phyloP scores from a whole-genome alignment of 1,284 basidiomycete species.

The Pyrrhoderma lamaoense region DNA sequence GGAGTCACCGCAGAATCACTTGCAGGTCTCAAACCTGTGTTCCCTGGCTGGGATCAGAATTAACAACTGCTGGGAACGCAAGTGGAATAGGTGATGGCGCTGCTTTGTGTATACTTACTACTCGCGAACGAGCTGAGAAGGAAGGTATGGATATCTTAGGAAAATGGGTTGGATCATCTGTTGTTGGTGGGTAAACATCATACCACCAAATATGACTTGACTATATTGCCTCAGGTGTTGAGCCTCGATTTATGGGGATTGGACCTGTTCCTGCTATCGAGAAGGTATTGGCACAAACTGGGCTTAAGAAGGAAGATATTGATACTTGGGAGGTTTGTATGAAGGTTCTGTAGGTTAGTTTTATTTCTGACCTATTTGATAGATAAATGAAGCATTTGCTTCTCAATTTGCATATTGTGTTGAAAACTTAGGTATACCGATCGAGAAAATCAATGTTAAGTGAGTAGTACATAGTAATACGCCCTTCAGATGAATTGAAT shows the following conservation, averaged over 20 bases:
- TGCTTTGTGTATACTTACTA: conserved; percentile 82
- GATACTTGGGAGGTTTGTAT: conserved; percentile 77
- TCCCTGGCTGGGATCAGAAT: conserved; percentile 70
- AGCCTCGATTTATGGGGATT: conserved; percentile 83
- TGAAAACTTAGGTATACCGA: conserved; percentile 62
- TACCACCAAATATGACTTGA: conserved; percentile 8
- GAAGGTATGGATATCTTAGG: conserved; percentile 83
- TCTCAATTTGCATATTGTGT: conserved; percentile 83
- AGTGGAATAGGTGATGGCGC: conserved; percentile 95
- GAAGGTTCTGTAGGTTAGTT: conserved; percentile 32
- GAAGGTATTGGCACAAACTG: conserved; percentile 65
- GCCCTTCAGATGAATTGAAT: background rate
- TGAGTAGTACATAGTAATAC: conserved; percentile 27
- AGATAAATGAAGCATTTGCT: conserved; percentile 79
- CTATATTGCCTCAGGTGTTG: conserved; percentile 51
- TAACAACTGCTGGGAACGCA: conserved; percentile 77
- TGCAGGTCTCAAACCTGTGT: conserved; percentile 61
- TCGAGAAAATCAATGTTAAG: conserved; percentile 84
- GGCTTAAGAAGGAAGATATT: conserved; percentile 76
- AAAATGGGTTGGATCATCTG: conserved; percentile 79
- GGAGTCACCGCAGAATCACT: conserved; percentile 70
- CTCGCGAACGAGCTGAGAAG: conserved; percentile 74
- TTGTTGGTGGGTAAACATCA: conserved; percentile 59
- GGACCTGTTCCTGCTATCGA: conserved; percentile 82
- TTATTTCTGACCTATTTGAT: background rate